Conservation (phyloP, 2,329 filamentous ascomycete genomes). For the Blumeriella jaapii region DNA sequence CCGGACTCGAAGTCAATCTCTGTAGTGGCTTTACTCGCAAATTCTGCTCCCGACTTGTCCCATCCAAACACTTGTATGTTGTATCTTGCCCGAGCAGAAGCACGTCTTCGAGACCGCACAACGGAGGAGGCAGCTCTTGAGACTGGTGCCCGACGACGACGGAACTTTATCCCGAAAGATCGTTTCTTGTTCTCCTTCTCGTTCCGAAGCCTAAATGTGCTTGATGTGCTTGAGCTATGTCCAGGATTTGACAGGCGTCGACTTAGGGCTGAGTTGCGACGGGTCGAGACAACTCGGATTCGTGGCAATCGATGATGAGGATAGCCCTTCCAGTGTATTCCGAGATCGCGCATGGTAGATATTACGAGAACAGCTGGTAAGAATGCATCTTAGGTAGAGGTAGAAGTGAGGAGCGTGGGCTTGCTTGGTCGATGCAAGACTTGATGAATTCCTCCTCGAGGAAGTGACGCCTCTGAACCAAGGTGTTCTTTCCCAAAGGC, state of each 20-base stretch:
- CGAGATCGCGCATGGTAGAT: conserved; percentile 18
- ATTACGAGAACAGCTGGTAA: conserved; percentile 12
- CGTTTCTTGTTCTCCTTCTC: conserved; percentile 14
- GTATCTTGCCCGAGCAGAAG: conserved; percentile 13
- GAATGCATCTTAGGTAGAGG: conserved; percentile 22
- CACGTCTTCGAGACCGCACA: conserved; percentile 11
- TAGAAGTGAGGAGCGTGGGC: conserved; percentile 1
- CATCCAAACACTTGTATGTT: conserved; percentile 18
- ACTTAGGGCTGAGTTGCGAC: conserved; percentile 5
- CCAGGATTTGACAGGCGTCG: conserved; percentile 10
- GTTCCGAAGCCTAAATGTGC: conserved; percentile 6
- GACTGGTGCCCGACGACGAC: conserved; percentile 7
- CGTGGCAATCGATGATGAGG: conserved; percentile 22
- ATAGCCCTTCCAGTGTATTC: conserved; percentile 24
- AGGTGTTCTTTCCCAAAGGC: conserved; percentile 18
- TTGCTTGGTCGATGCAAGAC: background rate
- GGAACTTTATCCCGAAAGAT: conserved; percentile 9
- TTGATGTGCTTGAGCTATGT: conserved; percentile 8
- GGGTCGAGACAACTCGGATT: conserved; percentile 17
- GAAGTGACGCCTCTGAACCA: too few relatives aligned
- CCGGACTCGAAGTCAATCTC: too few relatives aligned
- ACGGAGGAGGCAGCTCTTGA: conserved; percentile 10
- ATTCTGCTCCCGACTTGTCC: conserved; percentile 8
- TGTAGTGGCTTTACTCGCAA: conserved; percentile 10
- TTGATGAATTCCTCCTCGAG: background rate